Conservation (phyloP, 345 rosid species). For the Boechera retrofracta region DNA sequence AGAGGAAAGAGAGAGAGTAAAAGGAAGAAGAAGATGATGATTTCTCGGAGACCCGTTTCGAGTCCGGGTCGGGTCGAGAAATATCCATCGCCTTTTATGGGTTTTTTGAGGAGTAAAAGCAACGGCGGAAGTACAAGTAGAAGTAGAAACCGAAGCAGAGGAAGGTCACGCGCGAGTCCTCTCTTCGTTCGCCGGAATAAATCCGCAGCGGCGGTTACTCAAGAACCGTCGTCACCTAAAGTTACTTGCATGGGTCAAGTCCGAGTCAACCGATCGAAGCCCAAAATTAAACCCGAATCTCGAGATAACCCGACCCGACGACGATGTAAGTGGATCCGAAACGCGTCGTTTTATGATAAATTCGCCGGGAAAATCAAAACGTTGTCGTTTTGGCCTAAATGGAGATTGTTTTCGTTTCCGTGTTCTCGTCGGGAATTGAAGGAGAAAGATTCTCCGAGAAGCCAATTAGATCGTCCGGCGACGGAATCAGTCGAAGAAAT, state of each 20-base stretch:
- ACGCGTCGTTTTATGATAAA: constrained; percentile 45
- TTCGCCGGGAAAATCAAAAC: constrained; percentile 38
- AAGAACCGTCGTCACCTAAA: constrained; percentile 90
- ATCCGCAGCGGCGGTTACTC: constrained; percentile 50
- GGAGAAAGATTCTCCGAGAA: constrained; percentile 41
- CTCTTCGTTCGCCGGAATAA: constrained; percentile 71
- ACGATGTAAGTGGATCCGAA: constrained; percentile 57
- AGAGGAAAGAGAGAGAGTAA: neutral
- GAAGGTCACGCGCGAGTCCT: constrained; percentile 85
- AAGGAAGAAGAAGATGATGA: constrained; percentile 48
- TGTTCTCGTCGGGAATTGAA: constrained; percentile 42
- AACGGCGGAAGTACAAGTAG: constrained; percentile 33
- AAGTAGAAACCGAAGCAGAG: constrained; percentile 63
- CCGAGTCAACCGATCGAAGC: constrained; percentile 67
- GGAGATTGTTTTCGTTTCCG: constrained; percentile 43
- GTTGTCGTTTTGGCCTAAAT: constrained; percentile 51
- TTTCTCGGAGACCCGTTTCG: constrained; percentile 58
- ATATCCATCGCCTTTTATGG: constrained; percentile 78
- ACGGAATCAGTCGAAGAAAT: constrained; percentile 35
- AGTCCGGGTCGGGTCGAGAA: constrained; percentile 86
- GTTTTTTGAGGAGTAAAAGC: constrained; percentile 60
- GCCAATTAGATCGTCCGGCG: constrained; percentile 43
- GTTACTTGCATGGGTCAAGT: constrained; percentile 99
- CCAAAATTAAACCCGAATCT: constrained; percentile 36
- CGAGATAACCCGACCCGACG: constrained; percentile 34